Evolutionary conservation across 2,329 filamentous ascomycete genomes (phyloP).

Genomic region (Huntiella decipiens): DNA sequence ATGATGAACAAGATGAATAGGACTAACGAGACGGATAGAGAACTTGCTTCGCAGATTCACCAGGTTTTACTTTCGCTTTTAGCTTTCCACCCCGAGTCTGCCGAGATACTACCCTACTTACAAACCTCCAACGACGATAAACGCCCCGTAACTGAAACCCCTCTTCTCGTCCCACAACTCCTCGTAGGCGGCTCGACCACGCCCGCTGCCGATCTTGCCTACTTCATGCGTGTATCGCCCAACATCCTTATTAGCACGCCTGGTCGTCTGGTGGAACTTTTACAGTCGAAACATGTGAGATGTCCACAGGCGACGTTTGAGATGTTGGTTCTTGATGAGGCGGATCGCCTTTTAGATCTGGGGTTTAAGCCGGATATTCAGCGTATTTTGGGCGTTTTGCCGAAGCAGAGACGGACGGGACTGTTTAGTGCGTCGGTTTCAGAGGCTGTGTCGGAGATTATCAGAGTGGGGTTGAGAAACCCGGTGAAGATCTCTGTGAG

Average conservation of each 20-base stretch:
- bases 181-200: conserved; percentile 65
- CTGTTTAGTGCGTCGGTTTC: conserved; percentile 92
- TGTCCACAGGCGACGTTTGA: conserved; percentile 81
- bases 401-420: conserved; percentile 84
- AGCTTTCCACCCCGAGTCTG: conserved; percentile 65
- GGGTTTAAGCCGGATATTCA: conserved; percentile 87
- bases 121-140: conserved; percentile 36
- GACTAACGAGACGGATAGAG: conserved; percentile 32
- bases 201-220: conserved; percentile 68
- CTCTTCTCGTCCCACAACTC: conserved; percentile 63
- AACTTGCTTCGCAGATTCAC: conserved; percentile 81
- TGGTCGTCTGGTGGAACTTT: conserved; percentile 69
- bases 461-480: conserved; percentile 78
- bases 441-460: conserved; percentile 83
- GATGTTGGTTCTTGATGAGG: conserved; percentile 81
- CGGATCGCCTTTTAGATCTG: conserved; percentile 76
- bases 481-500: conserved; percentile 90
- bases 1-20: neutral
- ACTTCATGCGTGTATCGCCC: conserved; percentile 65
- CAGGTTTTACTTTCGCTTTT: conserved; percentile 59
- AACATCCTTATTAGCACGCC: conserved; percentile 86
- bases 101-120: conserved; percentile 39
- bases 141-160: conserved; percentile 25
- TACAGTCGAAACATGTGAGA: conserved; percentile 73
- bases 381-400: conserved; percentile 62